Conservation (phyloP, 2,329 filamentous ascomycete genomes). For the Phyllosticta citriasiana region DNA sequence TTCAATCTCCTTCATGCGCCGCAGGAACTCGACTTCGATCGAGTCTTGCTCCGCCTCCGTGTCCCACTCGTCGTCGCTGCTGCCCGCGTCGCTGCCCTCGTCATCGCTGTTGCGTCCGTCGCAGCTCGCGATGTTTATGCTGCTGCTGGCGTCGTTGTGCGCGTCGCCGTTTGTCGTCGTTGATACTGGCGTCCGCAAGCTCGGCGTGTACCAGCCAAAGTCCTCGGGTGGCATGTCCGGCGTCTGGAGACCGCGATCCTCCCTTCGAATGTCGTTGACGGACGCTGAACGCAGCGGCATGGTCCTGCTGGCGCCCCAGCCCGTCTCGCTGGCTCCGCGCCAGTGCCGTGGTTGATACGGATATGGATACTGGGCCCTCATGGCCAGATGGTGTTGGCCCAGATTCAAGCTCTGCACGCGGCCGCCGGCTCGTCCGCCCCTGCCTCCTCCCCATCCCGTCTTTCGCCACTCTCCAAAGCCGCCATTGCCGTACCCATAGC, state of each 20-base stretch:
- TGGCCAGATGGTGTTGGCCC: background rate
- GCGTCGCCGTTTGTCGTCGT: background rate
- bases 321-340: slow-evolving; percentile 7
- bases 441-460: background rate
- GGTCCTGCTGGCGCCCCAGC: background rate
- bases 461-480: background rate
- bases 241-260: background rate
- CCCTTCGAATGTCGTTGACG: background rate
- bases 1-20: slow-evolving; percentile 15
- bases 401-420: background rate
- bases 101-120: background rate
- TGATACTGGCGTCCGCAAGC: background rate
- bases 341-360: slow-evolving; percentile 9
- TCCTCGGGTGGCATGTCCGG: background rate
- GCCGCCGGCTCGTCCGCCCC: background rate
- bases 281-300: background rate
- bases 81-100: background rate
- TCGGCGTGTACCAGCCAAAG: background rate
- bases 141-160: background rate
- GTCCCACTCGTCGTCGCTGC: background rate
- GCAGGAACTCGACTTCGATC: slow-evolving; percentile 5
- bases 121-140: background rate
- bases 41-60: slow-evolving; percentile 1
- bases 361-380: background rate
- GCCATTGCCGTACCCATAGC: background rate